These are phyloP conservation scores for Penicillium waksmanii DNA, from an alignment of 495 filamentous ascomycete genomes.

Conservation along the genomic window DNA sequence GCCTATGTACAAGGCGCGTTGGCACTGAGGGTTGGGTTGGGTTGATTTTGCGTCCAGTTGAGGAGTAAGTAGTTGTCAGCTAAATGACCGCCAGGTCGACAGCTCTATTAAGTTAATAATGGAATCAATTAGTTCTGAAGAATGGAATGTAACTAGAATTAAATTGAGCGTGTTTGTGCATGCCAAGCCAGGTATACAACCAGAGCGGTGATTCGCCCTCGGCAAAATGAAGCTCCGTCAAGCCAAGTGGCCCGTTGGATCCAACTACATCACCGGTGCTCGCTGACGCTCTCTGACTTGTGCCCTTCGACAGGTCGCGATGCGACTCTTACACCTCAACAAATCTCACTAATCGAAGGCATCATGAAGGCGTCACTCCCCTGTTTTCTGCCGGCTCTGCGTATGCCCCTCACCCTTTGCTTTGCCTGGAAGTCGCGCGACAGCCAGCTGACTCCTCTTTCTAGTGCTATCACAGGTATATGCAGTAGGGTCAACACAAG, in stretches of 20 bases:
- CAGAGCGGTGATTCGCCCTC: constrained; percentile 31
- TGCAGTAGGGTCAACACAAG: constrained; percentile 35
- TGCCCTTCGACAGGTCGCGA: constrained; percentile 35
- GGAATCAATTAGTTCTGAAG: no score
- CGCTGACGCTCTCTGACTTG: constrained; percentile 9
- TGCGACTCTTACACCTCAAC: constrained; percentile 38
- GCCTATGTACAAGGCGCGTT: no score
- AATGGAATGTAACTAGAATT: no score
- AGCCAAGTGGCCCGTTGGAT: constrained; percentile 48
- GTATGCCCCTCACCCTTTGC: constrained; percentile 31
- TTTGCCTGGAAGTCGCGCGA: constrained; percentile 5
- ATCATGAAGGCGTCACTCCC: constrained; percentile 48
- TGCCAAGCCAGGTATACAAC: constrained; percentile 3
- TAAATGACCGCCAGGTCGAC: no score
- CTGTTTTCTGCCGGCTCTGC: constrained; percentile 44
- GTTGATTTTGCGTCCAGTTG: no score
- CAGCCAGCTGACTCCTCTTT: constrained; percentile 31
- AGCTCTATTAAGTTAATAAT: no score
- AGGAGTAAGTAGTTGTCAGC: no score
- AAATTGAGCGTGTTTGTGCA: no score
- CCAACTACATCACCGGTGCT: constrained; percentile 27
- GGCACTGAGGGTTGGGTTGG: no score
- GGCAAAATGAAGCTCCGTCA: constrained; percentile 49
- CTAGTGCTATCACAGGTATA: constrained; percentile 43
- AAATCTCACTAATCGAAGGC: constrained; percentile 26